Evolutionary conservation across 768 basidiomycete genomes (phyloP), one percentile per base, ranked within the genome.

Genomic region (Tylopilus balloui): DNA sequence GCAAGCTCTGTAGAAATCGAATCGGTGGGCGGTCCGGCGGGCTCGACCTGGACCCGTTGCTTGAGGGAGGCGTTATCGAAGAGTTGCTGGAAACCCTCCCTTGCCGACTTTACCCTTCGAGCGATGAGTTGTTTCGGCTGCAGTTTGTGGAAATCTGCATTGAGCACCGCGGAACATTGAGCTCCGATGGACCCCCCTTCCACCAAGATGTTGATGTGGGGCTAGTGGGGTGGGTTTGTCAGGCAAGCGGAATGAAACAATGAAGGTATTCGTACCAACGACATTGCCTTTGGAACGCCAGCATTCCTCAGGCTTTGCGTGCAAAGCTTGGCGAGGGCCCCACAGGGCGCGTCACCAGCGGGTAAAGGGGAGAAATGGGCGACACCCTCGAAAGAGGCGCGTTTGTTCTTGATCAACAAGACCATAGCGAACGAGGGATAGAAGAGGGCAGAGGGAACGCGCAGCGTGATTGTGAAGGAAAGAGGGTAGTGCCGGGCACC

Each of bases 341-440:
- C 28, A 17, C 23, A 9, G 20, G 38, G 51, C 10, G 20, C 7
- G 12, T 21, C 53, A 19, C 41, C 45, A 51, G 54, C 43, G 36
- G 48, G 27, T n/a, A 21, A 36, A 39, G 29, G 4, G 19, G 54
- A 55, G 7, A 50, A 45, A 44, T 3, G 54, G 42, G 48, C 25
- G 49, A 47, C 15, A 38, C 52, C 48, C 55, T 51, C 45, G 25
- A 51, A 23, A 25, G 54, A 56, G 48, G 45, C 17, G n/a, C 12
- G n/a, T 39, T 51, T 51, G 45, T 51, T 47, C 54, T 56, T 56
- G 48, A 51, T 56, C 54, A 47, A 56, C 45, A 56, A 56, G 54
- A 56, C 41, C 55, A 56, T 55, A 6, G 4, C 8, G 32, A 24
- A 42, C 10, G 42, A 31, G 14, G 29, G 6, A 31, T 31, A 17